Evolutionary conservation across 148 eudicot genomes (phyloP).

Genomic region (Chenopodium berlandieri): DNA sequence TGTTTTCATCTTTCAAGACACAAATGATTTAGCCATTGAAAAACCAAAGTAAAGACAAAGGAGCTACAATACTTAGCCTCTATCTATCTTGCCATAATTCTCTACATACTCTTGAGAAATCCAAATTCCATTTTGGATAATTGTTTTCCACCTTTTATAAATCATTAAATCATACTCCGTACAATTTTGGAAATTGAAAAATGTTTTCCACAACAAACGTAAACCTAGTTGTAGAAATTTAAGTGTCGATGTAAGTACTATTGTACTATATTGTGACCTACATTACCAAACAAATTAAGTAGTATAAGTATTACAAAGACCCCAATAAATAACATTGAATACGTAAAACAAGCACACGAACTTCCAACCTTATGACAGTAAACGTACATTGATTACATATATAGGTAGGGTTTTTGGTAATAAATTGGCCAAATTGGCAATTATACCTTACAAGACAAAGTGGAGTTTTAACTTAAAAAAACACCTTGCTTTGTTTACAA

Average conservation of each 20-base stretch:
- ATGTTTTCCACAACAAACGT: background rate
- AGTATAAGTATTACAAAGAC: background rate
- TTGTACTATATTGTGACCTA: background rate
- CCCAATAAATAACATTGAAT: background rate
- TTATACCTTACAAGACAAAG: background rate
- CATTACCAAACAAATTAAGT: background rate
- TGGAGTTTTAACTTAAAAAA: background rate
- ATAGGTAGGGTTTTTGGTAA: background rate
- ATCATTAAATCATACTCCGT: too few relatives aligned
- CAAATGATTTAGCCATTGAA: slow-evolving; percentile 2
- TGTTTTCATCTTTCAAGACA: slow-evolving; percentile 14
- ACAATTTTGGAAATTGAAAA: too few relatives aligned
- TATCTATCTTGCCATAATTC: too few relatives aligned
- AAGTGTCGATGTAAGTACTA: background rate
- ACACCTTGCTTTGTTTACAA: background rate
- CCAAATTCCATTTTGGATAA: too few relatives aligned
- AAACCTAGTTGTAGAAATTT: background rate
- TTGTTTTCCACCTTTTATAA: too few relatives aligned
- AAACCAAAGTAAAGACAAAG: background rate
- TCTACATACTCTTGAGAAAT: too few relatives aligned
- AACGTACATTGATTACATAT: background rate
- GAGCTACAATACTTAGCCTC: too few relatives aligned
- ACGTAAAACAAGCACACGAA: background rate
- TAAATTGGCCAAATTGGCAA: too few relatives aligned
- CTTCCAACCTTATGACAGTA: background rate